phyloP scores from a whole-genome alignment of 225 moss, liverwort and hornwort genomes.

The Physcomitrellopsis africana region DNA sequence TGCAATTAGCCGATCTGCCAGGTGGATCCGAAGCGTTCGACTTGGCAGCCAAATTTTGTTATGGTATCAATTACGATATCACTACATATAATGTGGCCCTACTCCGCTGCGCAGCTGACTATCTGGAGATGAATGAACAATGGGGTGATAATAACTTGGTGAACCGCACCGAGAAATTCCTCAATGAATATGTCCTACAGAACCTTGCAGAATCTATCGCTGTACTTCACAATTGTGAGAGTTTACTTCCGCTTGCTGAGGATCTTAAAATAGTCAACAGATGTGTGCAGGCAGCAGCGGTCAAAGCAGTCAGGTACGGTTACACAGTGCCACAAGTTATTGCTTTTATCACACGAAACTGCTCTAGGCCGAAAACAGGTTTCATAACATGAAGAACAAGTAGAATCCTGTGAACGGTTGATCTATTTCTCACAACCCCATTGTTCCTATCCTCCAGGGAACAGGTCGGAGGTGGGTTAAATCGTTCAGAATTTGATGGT shows the following conservation, averaged over 20 bases:
- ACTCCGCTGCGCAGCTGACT: slow-evolving; percentile 56
- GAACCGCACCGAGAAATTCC: slow-evolving; percentile 51
- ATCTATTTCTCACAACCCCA: neutral
- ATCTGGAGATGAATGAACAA: slow-evolving; percentile 52
- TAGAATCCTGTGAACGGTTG: neutral
- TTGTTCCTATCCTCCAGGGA: slow-evolving; percentile 39
- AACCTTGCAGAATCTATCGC: slow-evolving; percentile 52
- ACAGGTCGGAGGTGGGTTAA: slow-evolving; percentile 24
- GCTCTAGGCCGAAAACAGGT: neutral
- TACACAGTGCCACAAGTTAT: neutral
- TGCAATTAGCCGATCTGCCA: slow-evolving; percentile 44
- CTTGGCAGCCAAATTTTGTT: slow-evolving; percentile 57
- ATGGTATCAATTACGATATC: slow-evolving; percentile 51
- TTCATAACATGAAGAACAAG: neutral
- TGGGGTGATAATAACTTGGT: slow-evolving; percentile 50
- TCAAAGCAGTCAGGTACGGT: slow-evolving; percentile 48
- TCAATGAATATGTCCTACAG: slow-evolving; percentile 49
- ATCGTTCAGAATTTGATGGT: slow-evolving; percentile 44
- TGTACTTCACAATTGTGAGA: slow-evolving; percentile 52
- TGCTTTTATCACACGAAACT: neutral
- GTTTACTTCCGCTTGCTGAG: slow-evolving; percentile 45
- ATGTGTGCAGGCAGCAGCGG: slow-evolving; percentile 49
- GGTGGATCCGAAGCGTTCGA: slow-evolving; percentile 56
- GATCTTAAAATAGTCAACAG: slow-evolving; percentile 51
- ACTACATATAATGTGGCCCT: slow-evolving; percentile 54